Evolutionary conservation across 2,329 filamentous ascomycete species (phyloP).

Genomic region (Grosmannia huntii): DNA sequence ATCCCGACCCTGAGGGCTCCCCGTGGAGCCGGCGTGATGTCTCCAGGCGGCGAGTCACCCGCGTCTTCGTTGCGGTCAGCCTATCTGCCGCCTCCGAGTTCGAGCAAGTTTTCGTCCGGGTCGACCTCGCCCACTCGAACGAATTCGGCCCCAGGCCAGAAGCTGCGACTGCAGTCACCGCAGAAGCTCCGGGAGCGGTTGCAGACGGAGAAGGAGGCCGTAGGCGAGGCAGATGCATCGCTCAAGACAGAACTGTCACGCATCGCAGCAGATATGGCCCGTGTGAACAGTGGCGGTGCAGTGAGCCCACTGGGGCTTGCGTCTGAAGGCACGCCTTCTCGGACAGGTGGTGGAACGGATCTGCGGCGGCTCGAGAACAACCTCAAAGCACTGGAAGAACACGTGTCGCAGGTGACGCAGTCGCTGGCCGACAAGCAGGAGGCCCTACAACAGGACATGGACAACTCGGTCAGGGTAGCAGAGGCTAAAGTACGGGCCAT

Average conservation of each 20-base stretch:
- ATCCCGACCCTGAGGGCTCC: constrained; percentile 40
- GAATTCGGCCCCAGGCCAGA: constrained; percentile 24
- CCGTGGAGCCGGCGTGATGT: constrained; percentile 12
- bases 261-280: constrained; percentile 69
- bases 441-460: constrained; percentile 56
- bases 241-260: constrained; percentile 65
- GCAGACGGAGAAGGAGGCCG: constrained; percentile 64
- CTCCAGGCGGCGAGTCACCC: background rate
- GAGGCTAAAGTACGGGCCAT: constrained; percentile 71
- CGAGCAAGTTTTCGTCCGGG: constrained; percentile 23
- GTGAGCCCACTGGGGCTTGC: constrained; percentile 11
- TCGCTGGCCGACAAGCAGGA: constrained; percentile 49
- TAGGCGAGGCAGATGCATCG: constrained; percentile 55
- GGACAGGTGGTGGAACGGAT: constrained; percentile 10
- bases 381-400: constrained; percentile 54
- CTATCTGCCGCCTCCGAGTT: constrained; percentile 19
- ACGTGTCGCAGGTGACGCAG: constrained; percentile 45
- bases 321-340: background rate
- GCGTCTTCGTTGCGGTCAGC: constrained; percentile 14
- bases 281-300: constrained; percentile 24
- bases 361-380: constrained; percentile 35
- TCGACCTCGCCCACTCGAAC: constrained; percentile 15
- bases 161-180: constrained; percentile 55
- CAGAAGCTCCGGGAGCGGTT: constrained; percentile 75
- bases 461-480: constrained; percentile 55